These are phyloP conservation scores for Boletus rufocinnamomeus DNA, from an alignment of 768 basidiomycete genomes.

Conservation along the genomic window DNA sequence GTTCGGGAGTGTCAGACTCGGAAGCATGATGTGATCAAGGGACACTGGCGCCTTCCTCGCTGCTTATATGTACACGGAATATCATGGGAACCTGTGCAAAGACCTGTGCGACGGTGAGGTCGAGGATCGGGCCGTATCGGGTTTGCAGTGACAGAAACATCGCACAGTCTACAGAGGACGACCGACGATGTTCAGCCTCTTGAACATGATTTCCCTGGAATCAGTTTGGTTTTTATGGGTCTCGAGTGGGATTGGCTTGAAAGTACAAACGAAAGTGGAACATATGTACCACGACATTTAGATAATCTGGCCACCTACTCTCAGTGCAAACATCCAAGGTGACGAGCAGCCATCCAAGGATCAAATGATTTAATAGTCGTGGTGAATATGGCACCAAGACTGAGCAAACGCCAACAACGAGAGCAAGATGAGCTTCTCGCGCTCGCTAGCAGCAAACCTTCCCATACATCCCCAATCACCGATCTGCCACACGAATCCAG, in stretches of 20 bases:
- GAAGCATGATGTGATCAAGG: not conserved
- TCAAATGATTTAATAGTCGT: slow-evolving; percentile 5
- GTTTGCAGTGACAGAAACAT: too few species aligned
- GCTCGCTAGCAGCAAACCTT: slow-evolving; percentile 38
- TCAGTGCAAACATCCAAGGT: not conserved
- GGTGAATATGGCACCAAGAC: slow-evolving; percentile 60
- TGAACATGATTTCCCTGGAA: not conserved
- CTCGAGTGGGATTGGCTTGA: not conserved
- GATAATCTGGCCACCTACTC: not conserved
- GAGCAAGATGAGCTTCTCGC: slow-evolving; percentile 79
- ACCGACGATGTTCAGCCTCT: too few species aligned
- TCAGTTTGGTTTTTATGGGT: not conserved
- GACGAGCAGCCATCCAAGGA: not conserved
- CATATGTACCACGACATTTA: not conserved
- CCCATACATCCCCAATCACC: slow-evolving; percentile 2
- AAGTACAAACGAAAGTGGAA: not conserved
- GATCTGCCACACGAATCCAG: slow-evolving; percentile 31
- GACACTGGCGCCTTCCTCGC: not conserved
- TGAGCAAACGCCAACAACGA: slow-evolving; percentile 85
- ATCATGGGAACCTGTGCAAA: not conserved
- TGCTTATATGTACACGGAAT: not conserved
- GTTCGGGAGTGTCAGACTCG: not conserved
- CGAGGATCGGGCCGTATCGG: too few species aligned
- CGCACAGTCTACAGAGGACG: too few species aligned
- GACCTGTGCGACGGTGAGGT: not conserved